Evolutionary conservation across 345 rosid species (phyloP).

Genomic region (Citrus unshiu): DNA sequence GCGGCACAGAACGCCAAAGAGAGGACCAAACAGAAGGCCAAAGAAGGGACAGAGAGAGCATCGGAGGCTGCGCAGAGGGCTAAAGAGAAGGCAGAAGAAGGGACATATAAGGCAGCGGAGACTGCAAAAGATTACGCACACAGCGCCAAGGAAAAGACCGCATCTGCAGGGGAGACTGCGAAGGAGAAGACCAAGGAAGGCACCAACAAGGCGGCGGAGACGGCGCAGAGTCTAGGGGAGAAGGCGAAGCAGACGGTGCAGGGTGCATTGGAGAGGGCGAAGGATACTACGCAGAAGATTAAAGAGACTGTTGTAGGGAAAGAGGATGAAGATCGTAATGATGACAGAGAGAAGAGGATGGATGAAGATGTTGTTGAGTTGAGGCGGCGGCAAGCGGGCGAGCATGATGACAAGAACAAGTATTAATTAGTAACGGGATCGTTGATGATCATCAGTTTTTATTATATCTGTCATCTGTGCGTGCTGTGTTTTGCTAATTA

Average conservation of each 20-base stretch:
- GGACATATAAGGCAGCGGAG: not conserved
- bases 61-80: constrained; percentile 4
- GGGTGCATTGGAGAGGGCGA: constrained; percentile 29
- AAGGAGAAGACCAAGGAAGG: constrained; percentile 25
- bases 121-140: constrained; percentile 12
- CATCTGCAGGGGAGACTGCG: not conserved
- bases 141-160: constrained; percentile 15
- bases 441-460: too few relatives aligned
- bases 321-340: constrained; percentile 4
- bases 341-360: constrained; percentile 9
- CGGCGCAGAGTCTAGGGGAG: constrained; percentile 24
- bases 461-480: too few relatives aligned
- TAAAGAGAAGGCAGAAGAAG: constrained; percentile 20
- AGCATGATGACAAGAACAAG: not conserved
- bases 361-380: constrained; percentile 17
- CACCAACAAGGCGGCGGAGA: constrained; percentile 21
- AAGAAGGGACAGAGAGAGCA: constrained; percentile 12
- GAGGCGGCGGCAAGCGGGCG: constrained; percentile 5
- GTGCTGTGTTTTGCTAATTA: too few relatives aligned
- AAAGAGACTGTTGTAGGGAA: constrained; percentile 42
- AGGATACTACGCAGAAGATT: constrained; percentile 34
- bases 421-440: not conserved
- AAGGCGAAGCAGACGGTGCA: constrained; percentile 29
- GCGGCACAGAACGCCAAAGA: not conserved
- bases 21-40: constrained; percentile 26